Conservation (phyloP, 352 stramenopile genomes). For the Phytophthora palmivora region DNA sequence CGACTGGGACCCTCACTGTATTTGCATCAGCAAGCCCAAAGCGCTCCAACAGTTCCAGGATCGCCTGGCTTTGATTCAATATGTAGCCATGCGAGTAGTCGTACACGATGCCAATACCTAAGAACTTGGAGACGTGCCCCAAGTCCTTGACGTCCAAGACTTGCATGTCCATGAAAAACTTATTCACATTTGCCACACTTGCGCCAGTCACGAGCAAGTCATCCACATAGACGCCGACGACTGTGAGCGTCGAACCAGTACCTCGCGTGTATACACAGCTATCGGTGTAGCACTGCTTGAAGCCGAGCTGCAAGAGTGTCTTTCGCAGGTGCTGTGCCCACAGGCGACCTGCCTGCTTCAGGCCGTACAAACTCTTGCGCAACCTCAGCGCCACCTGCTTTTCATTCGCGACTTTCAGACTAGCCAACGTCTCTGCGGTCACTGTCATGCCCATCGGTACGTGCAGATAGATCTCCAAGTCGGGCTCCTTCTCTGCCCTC, state of each 20-base stretch:
- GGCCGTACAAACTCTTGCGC: slow-evolving; percentile 36
- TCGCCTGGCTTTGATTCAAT: not conserved
- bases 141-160: slow-evolving; percentile 26
- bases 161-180: slow-evolving; percentile 17
- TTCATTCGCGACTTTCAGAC: not conserved
- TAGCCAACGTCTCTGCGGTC: not conserved
- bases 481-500: slow-evolving; percentile 8
- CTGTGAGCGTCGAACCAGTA: not conserved
- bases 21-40: not conserved
- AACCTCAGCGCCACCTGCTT: not conserved
- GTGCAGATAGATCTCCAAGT: slow-evolving; percentile 4
- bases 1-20: not conserved
- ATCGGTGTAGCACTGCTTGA: slow-evolving; percentile 26
- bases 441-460: slow-evolving; percentile 5
- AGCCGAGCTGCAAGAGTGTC: slow-evolving; percentile 14
- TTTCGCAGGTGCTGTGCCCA: not conserved
- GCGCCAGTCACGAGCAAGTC: slow-evolving; percentile 35
- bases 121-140: slow-evolving; percentile 26
- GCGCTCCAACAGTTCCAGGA: not conserved
- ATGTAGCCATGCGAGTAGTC: not conserved
- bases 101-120: slow-evolving; percentile 28
- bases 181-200: not conserved
- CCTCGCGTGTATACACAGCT: slow-evolving; percentile 27
- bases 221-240: slow-evolving; percentile 39
- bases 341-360: slow-evolving; percentile 33